Evolutionary conservation across 2,329 filamentous ascomycete genomes (phyloP), one percentile per base, ranked within the genome.

Genomic region (Colletotrichum sojae): DNA sequence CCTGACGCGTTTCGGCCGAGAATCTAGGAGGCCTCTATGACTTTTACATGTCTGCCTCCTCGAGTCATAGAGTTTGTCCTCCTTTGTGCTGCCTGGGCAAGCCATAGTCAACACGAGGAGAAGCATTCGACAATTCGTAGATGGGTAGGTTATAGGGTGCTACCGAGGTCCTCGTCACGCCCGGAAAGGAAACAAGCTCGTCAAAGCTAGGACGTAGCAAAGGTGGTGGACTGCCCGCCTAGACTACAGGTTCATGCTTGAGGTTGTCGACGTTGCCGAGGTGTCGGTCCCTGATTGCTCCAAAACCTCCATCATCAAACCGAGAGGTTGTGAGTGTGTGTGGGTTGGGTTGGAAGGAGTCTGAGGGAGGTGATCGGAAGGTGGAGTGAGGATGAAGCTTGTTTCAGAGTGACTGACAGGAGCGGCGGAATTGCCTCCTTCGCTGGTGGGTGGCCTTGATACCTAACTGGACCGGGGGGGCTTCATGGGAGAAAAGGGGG

Each of bases 401-500:
- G 66, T 69, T 69, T 69, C 66, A 69, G 62, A 60, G 55, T 56
- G 48, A 66, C 49, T 53, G 66, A 48, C 49, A 16, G 40, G 10
- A 60, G 25, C 18, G 51, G 15, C 18, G 54, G n/a, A 61, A 61
- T 6, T 55, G 45, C 16, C 31, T 36, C 6, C 51, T 59, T 60
- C n/a, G 36, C 46, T 22, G 31, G 49, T 45, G 27, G 48, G 53
- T 57, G 39, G 46, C 48, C 36, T 43, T n/a, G 25, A 43, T 56
- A 56, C 53, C 36, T 18, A 20, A 18, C 6, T 5, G 40, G 12
- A 43, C 40, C 13, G 40, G 13, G 40, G 40, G 40, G 40, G 22
- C 55, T 15, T 39, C 40, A 27, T 13, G 12, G 10, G 6, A 31
- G 20, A 25, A 8, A 18, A n/a, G 15, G 22, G 56, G 8, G 13